Evolutionary conservation across 805 yeast genomes (phyloP).

Genomic region (Ogataea philodendri): DNA sequence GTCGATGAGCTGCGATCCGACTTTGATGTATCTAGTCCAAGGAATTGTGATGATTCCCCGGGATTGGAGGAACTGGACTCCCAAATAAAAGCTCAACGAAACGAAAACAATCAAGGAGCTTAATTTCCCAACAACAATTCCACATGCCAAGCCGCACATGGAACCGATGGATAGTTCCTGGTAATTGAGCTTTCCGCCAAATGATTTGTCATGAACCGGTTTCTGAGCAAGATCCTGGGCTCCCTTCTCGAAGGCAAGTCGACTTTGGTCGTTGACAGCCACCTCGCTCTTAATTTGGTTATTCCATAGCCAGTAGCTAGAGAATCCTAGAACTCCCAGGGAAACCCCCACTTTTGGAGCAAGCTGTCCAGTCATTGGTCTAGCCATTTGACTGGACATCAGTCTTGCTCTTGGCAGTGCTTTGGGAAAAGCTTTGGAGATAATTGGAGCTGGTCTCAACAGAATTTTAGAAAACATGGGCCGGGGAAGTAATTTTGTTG

Average conservation of each 20-base stretch:
- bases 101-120: slow-evolving; percentile 51
- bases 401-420: slow-evolving; percentile 1
- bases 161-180: slow-evolving; percentile 64
- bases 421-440: neutral
- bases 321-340: slow-evolving; percentile 24
- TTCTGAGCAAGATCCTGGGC: slow-evolving; percentile 14
- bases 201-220: slow-evolving; percentile 35
- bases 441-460: slow-evolving; percentile 2
- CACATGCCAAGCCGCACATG: slow-evolving; percentile 56
- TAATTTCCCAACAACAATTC: slow-evolving; percentile 60
- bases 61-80: slow-evolving; percentile 53
- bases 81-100: slow-evolving; percentile 43
- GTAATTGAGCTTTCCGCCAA: slow-evolving; percentile 53
- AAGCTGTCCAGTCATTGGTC: slow-evolving; percentile 1
- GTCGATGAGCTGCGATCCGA: slow-evolving; percentile 43
- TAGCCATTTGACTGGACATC: slow-evolving; percentile 2
- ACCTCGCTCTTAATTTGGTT: slow-evolving; percentile 25
- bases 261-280: slow-evolving; percentile 13
- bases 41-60: slow-evolving; percentile 50
- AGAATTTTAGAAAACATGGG: slow-evolving; percentile 12
- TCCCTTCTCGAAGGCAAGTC: slow-evolving; percentile 12
- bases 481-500: slow-evolving; percentile 1
- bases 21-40: slow-evolving; percentile 35
- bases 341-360: slow-evolving; percentile 16
- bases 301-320: slow-evolving; percentile 18